Evolutionary conservation across 331 rosid species (phyloP).

Genomic region (Rhamnella rubrinervis): DNA sequence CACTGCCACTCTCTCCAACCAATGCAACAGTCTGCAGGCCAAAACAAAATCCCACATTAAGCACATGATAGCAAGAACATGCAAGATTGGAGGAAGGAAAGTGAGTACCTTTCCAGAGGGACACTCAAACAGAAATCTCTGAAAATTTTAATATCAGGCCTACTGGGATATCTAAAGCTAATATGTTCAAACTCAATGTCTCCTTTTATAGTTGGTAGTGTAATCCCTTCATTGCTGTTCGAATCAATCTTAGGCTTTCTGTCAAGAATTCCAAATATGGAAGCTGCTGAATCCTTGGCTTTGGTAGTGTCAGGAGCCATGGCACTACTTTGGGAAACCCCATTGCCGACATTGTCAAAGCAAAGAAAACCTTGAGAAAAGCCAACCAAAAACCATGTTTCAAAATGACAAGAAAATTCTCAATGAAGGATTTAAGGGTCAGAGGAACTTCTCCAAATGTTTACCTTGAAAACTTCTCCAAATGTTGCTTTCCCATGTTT

Average conservation of each 20-base stretch:
- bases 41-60: background rate
- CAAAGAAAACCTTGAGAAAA: constrained; percentile 44
- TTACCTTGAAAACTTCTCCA: constrained; percentile 43
- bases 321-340: constrained; percentile 47
- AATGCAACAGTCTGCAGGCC: constrained; percentile 49
- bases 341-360: constrained; percentile 38
- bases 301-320: constrained; percentile 46
- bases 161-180: constrained; percentile 54
- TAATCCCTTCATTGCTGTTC: constrained; percentile 41
- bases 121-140: constrained; percentile 47
- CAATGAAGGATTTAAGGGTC: background rate
- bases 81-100: background rate
- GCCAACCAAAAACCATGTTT: background rate
- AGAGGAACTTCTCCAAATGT: background rate
- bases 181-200: constrained; percentile 43
- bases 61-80: background rate
- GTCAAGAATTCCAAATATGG: constrained; percentile 53
- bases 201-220: constrained; percentile 42
- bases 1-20: constrained; percentile 70
- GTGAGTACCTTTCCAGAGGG: constrained; percentile 44
- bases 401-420: background rate
- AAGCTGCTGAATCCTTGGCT: constrained; percentile 46
- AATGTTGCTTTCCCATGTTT: constrained; percentile 39
- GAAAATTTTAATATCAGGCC: constrained; percentile 46
- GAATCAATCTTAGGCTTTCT: constrained; percentile 44